A percentile compares a stretch with the other conserved stretches of the same genome.
phyloP scores from a whole-genome alignment of 352 stramenopile genomes.

The Globisporangium nunn region DNA sequence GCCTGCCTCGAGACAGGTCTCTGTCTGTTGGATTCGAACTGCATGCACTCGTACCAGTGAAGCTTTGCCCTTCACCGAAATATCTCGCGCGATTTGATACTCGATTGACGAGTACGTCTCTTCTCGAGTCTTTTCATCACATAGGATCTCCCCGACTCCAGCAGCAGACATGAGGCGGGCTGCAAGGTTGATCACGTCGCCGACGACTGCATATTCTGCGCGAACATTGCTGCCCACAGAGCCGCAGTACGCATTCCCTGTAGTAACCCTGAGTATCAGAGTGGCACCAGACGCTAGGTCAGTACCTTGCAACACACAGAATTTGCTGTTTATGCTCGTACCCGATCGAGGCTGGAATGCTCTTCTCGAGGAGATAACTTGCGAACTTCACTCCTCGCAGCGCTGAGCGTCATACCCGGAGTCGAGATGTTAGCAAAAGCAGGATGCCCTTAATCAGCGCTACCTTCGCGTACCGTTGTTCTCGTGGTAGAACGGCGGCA shows the following conservation, averaged over 20 bases:
- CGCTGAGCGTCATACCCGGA: slow-evolving; percentile 12
- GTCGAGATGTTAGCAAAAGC: too few relatives aligned
- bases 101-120: slow-evolving; percentile 49
- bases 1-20: slow-evolving; percentile 27
- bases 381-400: slow-evolving; percentile 62
- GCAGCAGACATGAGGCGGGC: slow-evolving; percentile 72
- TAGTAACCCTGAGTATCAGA: slow-evolving; percentile 39
- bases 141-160: slow-evolving; percentile 52
- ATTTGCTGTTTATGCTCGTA: slow-evolving; percentile 11
- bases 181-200: slow-evolving; percentile 79
- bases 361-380: slow-evolving; percentile 56
- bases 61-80: slow-evolving; percentile 60
- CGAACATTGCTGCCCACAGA: slow-evolving; percentile 62
- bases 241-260: slow-evolving; percentile 64
- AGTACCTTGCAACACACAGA: not conserved
- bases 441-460: not conserved
- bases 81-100: slow-evolving; percentile 37
- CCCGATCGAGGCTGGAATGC: slow-evolving; percentile 59
- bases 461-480: slow-evolving; percentile 48
- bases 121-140: slow-evolving; percentile 55
- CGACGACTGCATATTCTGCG: slow-evolving; percentile 78
- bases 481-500: slow-evolving; percentile 79
- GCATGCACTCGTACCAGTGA: slow-evolving; percentile 37
- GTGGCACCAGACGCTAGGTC: not conserved
- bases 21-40: slow-evolving; percentile 26